Conservation (phyloP, 2,329 filamentous ascomycete species). For the Epichloe elymi region DNA sequence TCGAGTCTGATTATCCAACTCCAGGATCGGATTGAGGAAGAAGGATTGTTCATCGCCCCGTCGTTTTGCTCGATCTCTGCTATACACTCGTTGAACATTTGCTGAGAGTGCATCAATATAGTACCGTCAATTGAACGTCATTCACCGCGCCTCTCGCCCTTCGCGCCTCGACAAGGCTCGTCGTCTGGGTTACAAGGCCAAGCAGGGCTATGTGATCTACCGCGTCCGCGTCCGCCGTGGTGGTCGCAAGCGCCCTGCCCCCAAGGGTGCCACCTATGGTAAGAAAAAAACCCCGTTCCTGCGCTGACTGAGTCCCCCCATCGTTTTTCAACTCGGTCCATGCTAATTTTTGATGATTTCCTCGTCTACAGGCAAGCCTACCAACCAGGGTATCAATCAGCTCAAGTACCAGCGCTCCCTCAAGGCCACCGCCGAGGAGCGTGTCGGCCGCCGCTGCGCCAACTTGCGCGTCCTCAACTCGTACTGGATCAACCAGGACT, state of each 20-base stretch:
- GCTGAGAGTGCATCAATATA: slow-evolving; percentile 99
- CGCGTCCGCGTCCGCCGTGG: slow-evolving; percentile 95
- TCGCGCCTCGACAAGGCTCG: slow-evolving; percentile 99
- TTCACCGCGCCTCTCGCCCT: slow-evolving; percentile 96
- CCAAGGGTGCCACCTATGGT: slow-evolving; percentile 99
- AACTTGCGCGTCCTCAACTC: slow-evolving; percentile 99
- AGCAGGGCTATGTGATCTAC: slow-evolving; percentile 99
- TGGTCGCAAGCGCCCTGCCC: slow-evolving; percentile 92
- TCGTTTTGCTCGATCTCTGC: slow-evolving; percentile 31
- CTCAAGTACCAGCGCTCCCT: slow-evolving; percentile 99
- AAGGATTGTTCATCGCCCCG: neutral
- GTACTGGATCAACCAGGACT: slow-evolving; percentile 99
- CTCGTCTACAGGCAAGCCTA: slow-evolving; percentile 73
- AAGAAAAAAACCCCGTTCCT: slow-evolving; percentile 24
- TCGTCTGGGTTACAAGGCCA: slow-evolving; percentile 99
- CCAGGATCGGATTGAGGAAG: neutral
- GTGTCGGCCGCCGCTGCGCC: slow-evolving; percentile 96
- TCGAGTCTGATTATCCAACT: neutral
- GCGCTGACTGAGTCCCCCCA: too few relatives aligned
- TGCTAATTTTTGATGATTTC: neutral
- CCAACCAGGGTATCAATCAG: slow-evolving; percentile 99
- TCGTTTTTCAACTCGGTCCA: too few relatives aligned
- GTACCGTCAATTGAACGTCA: slow-evolving; percentile 99
- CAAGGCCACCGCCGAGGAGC: slow-evolving; percentile 96
- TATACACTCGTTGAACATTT: slow-evolving; percentile 99